phyloP scores from a whole-genome alignment of 2,329 filamentous ascomycete genomes.

The Ceratocystis huliohia region DNA sequence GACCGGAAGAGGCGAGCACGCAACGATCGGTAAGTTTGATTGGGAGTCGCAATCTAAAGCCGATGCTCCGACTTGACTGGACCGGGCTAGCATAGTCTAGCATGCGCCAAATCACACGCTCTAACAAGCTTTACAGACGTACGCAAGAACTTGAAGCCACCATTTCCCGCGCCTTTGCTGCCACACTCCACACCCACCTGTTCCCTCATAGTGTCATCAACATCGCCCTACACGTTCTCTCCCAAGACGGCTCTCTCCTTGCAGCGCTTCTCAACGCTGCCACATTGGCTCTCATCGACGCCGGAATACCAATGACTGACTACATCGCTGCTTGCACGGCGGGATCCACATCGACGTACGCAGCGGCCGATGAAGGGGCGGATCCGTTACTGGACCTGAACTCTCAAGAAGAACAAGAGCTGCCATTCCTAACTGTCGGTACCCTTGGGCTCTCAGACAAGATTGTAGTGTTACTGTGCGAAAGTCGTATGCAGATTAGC shows the following conservation, averaged over 20 bases:
- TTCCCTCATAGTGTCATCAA: constrained; percentile 80
- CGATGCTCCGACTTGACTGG: too few species aligned
- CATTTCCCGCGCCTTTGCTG: constrained; percentile 62
- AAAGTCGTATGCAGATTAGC: constrained; percentile 71
- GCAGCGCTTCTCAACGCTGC: constrained; percentile 83
- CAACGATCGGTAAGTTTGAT: constrained; percentile 56
- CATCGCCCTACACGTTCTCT: constrained; percentile 74
- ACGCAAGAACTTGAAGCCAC: constrained; percentile 70
- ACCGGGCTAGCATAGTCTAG: too few species aligned
- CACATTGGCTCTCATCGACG: constrained; percentile 84
- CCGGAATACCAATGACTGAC: constrained; percentile 88
- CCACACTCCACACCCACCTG: constrained; percentile 69
- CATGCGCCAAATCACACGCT: background rate
- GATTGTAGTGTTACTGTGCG: constrained; percentile 69
- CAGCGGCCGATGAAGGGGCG: constrained; percentile 51
- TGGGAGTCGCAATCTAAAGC: too few species aligned
- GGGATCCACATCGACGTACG: constrained; percentile 59
- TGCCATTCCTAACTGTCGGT: constrained; percentile 78
- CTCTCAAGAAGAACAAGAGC: constrained; percentile 66
- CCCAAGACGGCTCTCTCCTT: constrained; percentile 79
- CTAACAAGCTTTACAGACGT: constrained; percentile 41
- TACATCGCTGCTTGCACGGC: constrained; percentile 83
- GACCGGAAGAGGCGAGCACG: constrained; percentile 66
- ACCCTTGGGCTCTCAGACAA: constrained; percentile 63
- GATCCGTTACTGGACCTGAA: constrained; percentile 75